phyloP scores from a whole-genome alignment of 2,329 filamentous ascomycete genomes.

The Stachybotrys elegans region DNA sequence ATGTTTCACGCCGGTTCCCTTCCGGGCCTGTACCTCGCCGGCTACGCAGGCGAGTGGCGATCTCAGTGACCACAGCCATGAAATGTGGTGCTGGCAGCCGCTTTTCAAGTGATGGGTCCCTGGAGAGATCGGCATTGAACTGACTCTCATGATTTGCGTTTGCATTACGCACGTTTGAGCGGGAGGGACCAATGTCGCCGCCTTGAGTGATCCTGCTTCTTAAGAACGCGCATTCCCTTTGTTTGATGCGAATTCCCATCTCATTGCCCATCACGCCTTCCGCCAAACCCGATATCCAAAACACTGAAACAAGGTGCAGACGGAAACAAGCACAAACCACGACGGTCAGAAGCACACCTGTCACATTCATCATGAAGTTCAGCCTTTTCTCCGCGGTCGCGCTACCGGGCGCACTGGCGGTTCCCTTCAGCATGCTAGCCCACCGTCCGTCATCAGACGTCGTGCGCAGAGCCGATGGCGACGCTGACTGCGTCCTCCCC shows the following conservation, averaged over 20 bases:
- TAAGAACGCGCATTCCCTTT: too few relatives aligned
- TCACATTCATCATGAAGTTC: neutral
- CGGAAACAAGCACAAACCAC: too few relatives aligned
- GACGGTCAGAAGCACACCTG: neutral
- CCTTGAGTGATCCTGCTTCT: too few relatives aligned
- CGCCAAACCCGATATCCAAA: neutral
- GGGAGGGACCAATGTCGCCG: too few relatives aligned
- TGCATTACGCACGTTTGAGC: too few relatives aligned
- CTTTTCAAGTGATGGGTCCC: neutral
- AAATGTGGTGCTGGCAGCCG: neutral
- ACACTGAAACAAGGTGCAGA: too few relatives aligned
- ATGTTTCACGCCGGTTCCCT: neutral
- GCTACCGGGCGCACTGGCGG: constrained; percentile 15
- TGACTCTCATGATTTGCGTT: too few relatives aligned
- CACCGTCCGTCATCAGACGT: constrained; percentile 22
- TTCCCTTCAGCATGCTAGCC: constrained; percentile 8
- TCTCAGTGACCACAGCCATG: neutral
- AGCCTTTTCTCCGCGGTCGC: constrained; percentile 13
- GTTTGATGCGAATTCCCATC: too few relatives aligned
- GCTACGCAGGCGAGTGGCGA: neutral
- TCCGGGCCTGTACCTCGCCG: neutral
- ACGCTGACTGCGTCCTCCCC: constrained; percentile 30
- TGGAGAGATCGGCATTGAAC: neutral
- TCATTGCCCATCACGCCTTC: neutral
- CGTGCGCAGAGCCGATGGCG: constrained; percentile 14